These are phyloP conservation scores for Trichophyton rubrum DNA, from an alignment of 2,329 filamentous ascomycete species.

Conservation along the genomic window DNA sequence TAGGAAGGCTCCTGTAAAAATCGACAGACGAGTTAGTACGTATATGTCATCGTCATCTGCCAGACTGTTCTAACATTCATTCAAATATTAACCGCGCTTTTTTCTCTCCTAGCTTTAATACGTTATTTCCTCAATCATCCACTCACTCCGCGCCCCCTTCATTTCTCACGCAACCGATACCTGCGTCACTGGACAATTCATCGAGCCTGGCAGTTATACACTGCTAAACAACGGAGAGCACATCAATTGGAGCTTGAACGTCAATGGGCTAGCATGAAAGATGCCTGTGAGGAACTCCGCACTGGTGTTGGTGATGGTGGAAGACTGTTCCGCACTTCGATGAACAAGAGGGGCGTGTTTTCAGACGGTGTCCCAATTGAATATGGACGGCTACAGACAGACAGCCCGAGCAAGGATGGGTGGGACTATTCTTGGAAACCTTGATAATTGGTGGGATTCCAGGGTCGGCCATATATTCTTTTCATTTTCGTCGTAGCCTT, in stretches of 20 bases:
- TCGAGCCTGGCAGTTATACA: slow-evolving; percentile 79
- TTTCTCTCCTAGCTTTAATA: slow-evolving; percentile 42
- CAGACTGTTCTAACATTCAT: slow-evolving; percentile 3
- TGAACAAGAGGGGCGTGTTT: slow-evolving; percentile 82
- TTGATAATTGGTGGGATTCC: slow-evolving; percentile 15
- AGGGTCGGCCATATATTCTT: background rate
- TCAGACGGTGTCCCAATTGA: slow-evolving; percentile 72
- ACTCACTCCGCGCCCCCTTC: slow-evolving; percentile 60
- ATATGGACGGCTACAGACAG: slow-evolving; percentile 62
- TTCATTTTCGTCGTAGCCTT: background rate
- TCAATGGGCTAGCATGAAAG: slow-evolving; percentile 68
- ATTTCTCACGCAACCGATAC: slow-evolving; percentile 74
- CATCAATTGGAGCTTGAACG: slow-evolving; percentile 61
- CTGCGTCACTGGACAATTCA: slow-evolving; percentile 99
- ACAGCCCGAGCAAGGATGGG: slow-evolving; percentile 62
- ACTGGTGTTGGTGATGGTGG: slow-evolving; percentile 38
- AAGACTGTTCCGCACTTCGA: slow-evolving; percentile 69
- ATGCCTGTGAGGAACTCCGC: slow-evolving; percentile 72
- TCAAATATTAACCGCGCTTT: background rate
- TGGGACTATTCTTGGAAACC: slow-evolving; percentile 93
- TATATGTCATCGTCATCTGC: slow-evolving; percentile 8
- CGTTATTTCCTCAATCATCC: slow-evolving; percentile 60
- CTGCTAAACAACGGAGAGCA: slow-evolving; percentile 52
- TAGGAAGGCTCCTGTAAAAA: slow-evolving; percentile 24
- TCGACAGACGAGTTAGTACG: slow-evolving; percentile 36